Conservation (phyloP, 495 filamentous ascomycete species). For the Rusavskia elegans region DNA sequence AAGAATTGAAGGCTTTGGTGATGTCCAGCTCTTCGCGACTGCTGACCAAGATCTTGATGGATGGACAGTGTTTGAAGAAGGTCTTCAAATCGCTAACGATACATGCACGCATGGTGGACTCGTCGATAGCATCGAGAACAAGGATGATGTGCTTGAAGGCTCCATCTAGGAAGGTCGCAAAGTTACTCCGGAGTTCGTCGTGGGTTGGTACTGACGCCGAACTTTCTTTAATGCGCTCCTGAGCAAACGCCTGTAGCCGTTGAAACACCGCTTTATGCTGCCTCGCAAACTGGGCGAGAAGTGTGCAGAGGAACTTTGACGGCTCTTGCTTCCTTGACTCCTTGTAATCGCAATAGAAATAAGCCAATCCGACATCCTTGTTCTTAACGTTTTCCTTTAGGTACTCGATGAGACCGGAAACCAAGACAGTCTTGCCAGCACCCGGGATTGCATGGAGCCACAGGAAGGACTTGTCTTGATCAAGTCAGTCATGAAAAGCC, state of each 20-base stretch:
- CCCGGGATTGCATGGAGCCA: background rate
- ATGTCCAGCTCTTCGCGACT: background rate
- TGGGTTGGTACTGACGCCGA: background rate
- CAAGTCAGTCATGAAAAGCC: background rate
- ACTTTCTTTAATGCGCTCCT: background rate
- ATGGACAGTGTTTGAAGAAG: background rate
- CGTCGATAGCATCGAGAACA: background rate
- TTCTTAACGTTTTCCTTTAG: background rate
- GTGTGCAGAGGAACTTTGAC: background rate
- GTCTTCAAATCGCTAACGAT: background rate
- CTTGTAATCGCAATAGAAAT: background rate
- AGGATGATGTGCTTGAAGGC: background rate
- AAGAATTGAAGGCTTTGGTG: background rate
- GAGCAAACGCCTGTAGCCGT: background rate
- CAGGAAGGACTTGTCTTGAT: background rate
- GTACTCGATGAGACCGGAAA: background rate
- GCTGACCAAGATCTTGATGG: background rate
- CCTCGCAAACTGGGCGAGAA: background rate
- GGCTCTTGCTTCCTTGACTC: background rate
- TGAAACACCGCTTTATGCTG: background rate
- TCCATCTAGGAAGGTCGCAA: background rate
- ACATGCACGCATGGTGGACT: background rate
- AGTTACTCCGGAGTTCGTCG: background rate
- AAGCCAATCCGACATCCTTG: background rate
- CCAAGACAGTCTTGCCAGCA: background rate